Evolutionary conservation across 139 green algal genomes (phyloP).

Genomic region (Closterium sp.): DNA sequence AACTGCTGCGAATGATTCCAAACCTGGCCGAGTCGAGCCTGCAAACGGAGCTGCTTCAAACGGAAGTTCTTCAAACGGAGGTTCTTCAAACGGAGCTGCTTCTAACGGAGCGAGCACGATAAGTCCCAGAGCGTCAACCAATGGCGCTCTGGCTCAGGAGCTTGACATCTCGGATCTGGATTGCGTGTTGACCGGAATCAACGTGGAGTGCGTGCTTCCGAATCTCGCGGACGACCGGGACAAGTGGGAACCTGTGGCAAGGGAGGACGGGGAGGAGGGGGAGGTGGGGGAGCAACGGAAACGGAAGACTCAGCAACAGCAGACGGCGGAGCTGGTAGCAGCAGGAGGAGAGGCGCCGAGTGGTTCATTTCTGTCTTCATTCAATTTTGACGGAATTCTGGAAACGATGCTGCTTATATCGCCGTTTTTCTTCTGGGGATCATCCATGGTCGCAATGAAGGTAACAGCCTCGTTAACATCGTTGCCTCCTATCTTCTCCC

Average conservation of each 20-base stretch:
- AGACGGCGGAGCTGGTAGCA: neutral
- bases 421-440: conserved; percentile 14
- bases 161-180: neutral
- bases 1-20: neutral
- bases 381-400: neutral
- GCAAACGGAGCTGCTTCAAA: neutral
- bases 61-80: neutral
- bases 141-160: neutral
- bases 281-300: neutral
- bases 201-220: neutral
- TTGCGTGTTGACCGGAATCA: neutral
- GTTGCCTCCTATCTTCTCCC: too few species aligned
- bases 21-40: neutral
- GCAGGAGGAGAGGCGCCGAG: neutral
- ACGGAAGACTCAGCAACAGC: neutral
- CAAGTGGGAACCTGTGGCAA: neutral
- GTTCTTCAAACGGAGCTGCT: neutral
- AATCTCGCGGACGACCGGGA: neutral
- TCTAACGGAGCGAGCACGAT: neutral
- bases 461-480: too few species aligned
- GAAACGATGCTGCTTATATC: conserved; percentile 1
- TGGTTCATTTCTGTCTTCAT: neutral
- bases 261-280: neutral
- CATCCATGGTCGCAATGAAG: conserved; percentile 1
- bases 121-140: neutral